These are phyloP conservation scores for Rhododendron ovatum DNA, from an alignment of 148 eudicot species.

Conservation along the genomic window DNA sequence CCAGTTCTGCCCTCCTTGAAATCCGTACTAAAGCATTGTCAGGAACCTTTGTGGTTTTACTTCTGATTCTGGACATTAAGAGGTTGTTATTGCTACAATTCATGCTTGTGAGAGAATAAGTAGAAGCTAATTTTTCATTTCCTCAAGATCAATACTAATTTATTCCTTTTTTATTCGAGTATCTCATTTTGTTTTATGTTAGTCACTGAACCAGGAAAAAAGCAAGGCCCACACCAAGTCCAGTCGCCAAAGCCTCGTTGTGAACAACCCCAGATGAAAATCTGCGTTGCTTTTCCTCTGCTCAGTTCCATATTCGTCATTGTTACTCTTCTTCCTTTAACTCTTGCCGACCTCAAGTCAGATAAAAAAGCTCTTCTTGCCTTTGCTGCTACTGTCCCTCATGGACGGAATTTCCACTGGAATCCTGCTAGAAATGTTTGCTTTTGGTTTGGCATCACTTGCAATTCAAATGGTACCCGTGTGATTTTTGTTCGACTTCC, in stretches of 20 bases:
- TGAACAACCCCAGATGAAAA: slow-evolving; percentile 14
- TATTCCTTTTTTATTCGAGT: not conserved
- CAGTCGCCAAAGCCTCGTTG: not conserved
- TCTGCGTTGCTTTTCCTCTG: not conserved
- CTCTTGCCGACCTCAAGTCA: slow-evolving; percentile 8
- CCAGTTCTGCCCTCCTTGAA: not conserved
- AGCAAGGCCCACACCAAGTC: not conserved
- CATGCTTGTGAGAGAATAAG: not conserved
- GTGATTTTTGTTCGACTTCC: slow-evolving; percentile 31
- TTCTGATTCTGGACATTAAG: not conserved
- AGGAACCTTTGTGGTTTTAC: not conserved
- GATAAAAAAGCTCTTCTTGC: slow-evolving; percentile 16
- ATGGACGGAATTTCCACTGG: slow-evolving; percentile 17
- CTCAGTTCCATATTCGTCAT: slow-evolving; percentile 9
- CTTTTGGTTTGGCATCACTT: slow-evolving; percentile 22
- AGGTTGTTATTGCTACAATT: not conserved
- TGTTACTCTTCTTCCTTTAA: slow-evolving; percentile 11
- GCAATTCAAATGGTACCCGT: slow-evolving; percentile 17
- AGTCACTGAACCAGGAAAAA: slow-evolving; percentile 16
- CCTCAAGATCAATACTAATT: not conserved
- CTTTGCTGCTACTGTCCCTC: slow-evolving; percentile 18
- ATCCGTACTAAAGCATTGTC: not conserved
- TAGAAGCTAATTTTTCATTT: not conserved
- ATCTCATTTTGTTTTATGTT: not conserved
- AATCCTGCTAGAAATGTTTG: not conserved